These are phyloP conservation scores for Dryadomyces quercus-mongolicae DNA, from an alignment of 2,329 filamentous ascomycete genomes.

Conservation along the genomic window DNA sequence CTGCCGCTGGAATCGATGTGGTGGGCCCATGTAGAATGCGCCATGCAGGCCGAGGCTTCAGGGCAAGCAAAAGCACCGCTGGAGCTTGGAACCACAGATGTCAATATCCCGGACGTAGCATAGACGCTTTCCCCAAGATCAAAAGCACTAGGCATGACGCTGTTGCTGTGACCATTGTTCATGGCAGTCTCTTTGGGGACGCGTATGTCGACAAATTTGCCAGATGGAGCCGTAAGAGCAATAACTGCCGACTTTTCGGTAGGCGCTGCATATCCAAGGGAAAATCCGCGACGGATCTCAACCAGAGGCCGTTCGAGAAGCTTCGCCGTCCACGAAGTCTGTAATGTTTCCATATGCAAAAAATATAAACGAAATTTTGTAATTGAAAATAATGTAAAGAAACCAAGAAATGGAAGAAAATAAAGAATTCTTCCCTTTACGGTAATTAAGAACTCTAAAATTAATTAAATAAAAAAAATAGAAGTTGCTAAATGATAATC, in stretches of 20 bases:
- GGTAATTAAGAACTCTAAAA: too few species aligned
- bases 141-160: constrained; percentile 1
- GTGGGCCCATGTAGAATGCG: neutral
- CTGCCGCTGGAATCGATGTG: constrained; percentile 1
- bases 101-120: constrained; percentile 1
- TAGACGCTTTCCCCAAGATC: neutral
- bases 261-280: neutral
- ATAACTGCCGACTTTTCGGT: neutral
- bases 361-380: too few species aligned
- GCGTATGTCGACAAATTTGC: constrained; percentile 5
- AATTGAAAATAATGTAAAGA: too few species aligned
- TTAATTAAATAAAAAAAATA: too few species aligned
- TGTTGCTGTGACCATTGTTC: neutral
- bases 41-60: neutral
- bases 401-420: too few species aligned
- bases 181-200: neutral
- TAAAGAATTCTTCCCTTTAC: too few species aligned
- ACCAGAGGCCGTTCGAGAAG: constrained; percentile 2
- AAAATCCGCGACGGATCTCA: constrained; percentile 3
- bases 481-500: too few species aligned
- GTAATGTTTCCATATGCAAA: neutral
- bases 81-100: neutral
- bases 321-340: neutral
- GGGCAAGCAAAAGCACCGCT: neutral
- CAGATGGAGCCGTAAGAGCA: constrained; percentile 3